These are phyloP conservation scores for Fagopyrum esculentum DNA, from an alignment of 148 eudicot genomes.

Conservation along the genomic window DNA sequence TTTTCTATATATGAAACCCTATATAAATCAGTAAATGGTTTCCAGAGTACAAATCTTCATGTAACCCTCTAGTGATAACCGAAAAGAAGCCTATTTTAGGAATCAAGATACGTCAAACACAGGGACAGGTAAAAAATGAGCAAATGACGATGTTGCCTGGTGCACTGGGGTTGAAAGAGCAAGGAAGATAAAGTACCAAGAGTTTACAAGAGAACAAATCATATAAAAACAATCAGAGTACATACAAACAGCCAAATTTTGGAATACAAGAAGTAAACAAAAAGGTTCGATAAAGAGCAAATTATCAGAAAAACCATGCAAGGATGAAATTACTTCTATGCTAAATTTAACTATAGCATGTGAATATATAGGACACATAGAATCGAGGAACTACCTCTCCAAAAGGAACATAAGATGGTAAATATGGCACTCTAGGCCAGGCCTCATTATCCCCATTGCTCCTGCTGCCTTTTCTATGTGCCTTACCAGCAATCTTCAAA, in stretches of 20 bases:
- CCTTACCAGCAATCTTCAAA: slow-evolving; percentile 33
- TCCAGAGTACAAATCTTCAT: not conserved
- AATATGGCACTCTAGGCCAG: slow-evolving; percentile 80
- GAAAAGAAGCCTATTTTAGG: not conserved
- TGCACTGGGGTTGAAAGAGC: not conserved
- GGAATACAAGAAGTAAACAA: not conserved
- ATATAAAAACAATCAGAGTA: not conserved
- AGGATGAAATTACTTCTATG: not conserved
- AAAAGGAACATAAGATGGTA: slow-evolving; percentile 96
- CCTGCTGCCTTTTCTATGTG: slow-evolving; percentile 33
- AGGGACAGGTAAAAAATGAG: not conserved
- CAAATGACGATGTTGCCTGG: not conserved
- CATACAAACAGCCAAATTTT: not conserved
- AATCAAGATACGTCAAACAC: not conserved
- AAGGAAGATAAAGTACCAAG: not conserved
- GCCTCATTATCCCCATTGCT: slow-evolving; percentile 35
- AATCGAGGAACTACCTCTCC: slow-evolving; percentile 59
- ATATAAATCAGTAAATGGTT: not conserved
- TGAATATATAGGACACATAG: not conserved
- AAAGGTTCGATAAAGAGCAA: not conserved
- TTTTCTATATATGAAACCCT: not conserved
- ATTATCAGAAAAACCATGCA: not conserved
- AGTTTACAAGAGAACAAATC: not conserved
- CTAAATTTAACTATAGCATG: not conserved
- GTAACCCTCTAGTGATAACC: not conserved